phyloP scores from a whole-genome alignment of 2,329 filamentous ascomycete genomes.

The Fonsecaea pugnacius region DNA sequence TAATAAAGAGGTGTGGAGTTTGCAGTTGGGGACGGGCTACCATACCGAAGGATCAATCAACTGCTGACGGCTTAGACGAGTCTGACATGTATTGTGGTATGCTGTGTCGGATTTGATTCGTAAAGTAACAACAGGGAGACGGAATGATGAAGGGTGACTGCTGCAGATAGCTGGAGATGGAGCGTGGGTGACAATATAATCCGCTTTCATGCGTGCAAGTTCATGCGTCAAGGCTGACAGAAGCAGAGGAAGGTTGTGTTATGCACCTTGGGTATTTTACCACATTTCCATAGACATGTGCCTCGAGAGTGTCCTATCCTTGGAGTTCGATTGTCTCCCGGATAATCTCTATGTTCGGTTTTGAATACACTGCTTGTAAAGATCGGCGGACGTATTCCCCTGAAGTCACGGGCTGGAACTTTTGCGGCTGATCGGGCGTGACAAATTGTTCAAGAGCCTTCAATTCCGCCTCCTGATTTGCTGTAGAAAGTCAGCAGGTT shows the following conservation, averaged over 20 bases:
- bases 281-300: neutral
- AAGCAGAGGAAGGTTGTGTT: neutral
- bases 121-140: neutral
- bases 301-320: neutral
- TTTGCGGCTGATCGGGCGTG: conserved; percentile 24
- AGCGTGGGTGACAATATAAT: neutral
- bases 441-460: conserved; percentile 26
- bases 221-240: neutral
- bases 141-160: neutral
- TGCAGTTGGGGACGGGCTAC: too few relatives aligned
- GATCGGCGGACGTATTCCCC: conserved; percentile 30
- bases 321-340: conserved; percentile 24
- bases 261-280: neutral
- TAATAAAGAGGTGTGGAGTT: neutral
- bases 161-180: neutral
- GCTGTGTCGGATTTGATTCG: neutral
- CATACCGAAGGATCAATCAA: neutral
- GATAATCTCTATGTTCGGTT: conserved; percentile 27
- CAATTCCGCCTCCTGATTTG: conserved; percentile 30
- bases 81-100: neutral
- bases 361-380: conserved; percentile 28
- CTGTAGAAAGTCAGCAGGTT: conserved; percentile 11
- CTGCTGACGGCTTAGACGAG: neutral
- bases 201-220: neutral
- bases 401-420: conserved; percentile 27